Base-by-base conservation (phyloP, 2,329 filamentous ascomycete genomes). In the Colletotrichum somersetense region DNA sequence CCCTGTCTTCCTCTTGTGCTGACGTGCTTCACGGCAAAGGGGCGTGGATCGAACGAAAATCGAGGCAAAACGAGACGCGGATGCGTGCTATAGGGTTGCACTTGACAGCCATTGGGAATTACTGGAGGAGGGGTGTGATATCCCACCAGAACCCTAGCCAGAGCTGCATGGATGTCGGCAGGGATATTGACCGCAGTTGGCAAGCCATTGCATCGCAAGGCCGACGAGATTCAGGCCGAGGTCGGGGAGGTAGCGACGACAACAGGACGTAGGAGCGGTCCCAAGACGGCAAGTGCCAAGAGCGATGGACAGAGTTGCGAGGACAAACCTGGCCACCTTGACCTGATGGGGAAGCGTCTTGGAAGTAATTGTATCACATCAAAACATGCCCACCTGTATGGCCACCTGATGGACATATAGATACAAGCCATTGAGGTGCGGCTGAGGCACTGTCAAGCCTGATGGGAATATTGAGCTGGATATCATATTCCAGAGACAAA, bases 151-250 rank as follows among this genome's bases (percentile, higher is more conserved):
- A 58, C 62, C 67, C 62, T 53, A 35, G 50, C 53, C 42, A 20
- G 44, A 44, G 50, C 26, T 58, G 71, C 71, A 55, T 44, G 58
- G 71, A 67, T 73, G 67, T 59, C 67, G 62, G 44, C 67, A 73
- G 62, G 71, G 67, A 44, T 62, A 23, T 65, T 38, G 40, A 35
- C 59, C 30, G 20, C 52, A 42, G 30, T 61, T 61, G 61, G 55
- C 40, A 61, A 65, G 61, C 66, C 62, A 53, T 35, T 70, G 48
- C 42, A 61, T 70, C 44, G 23, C 55, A 65, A 65, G 70, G 66
- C 53, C 64, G 61, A 59, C 33, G 42, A 48, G 26, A 26, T 40
- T 40, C 55, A 44, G 40, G 23, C 33, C n/a, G 33, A 61, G 30
- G 26, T 16, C 38, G 59, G 33, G 48, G 30, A 48, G 46, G 33